Percentiles rank a stretch among this genome's conserved stretches.
phyloP scores from a whole-genome alignment of 2,329 filamentous ascomycete genomes.

The Blumeria hordei region DNA sequence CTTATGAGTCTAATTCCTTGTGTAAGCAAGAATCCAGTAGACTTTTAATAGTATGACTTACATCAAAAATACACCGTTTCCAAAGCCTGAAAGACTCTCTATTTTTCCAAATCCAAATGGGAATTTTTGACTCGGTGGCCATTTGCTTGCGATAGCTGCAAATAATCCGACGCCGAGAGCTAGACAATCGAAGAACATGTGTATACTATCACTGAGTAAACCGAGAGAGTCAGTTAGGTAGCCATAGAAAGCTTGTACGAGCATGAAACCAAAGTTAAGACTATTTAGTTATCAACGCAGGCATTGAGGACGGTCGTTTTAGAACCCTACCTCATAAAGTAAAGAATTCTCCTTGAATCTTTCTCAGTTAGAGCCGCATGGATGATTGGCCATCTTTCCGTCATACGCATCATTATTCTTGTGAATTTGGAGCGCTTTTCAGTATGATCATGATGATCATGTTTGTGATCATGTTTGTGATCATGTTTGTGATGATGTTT shows the following conservation, averaged over 20 bases:
- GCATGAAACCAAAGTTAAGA: conserved; percentile 87
- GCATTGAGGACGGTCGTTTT: neutral
- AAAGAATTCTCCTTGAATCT: conserved; percentile 85
- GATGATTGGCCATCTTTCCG: conserved; percentile 49
- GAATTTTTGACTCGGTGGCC: conserved; percentile 71
- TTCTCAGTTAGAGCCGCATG: conserved; percentile 74
- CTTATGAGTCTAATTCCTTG: conserved; percentile 48
- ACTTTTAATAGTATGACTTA: conserved; percentile 19
- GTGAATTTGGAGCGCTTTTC: conserved; percentile 43
- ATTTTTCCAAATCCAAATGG: conserved; percentile 95
- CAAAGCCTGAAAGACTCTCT: conserved; percentile 86
- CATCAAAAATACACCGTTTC: conserved; percentile 87
- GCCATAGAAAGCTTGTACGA: conserved; percentile 81
- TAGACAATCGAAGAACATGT: conserved; percentile 98
- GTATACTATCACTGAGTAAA: conserved; percentile 88
- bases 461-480: conserved; percentile 7
- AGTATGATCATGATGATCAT: conserved; percentile 10
- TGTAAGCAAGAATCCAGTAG: neutral
- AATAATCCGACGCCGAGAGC: conserved; percentile 75
- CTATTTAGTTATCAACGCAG: conserved; percentile 20
- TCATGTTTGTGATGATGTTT: conserved; percentile 8
- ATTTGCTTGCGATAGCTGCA: conserved; percentile 87
- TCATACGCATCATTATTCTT: conserved; percentile 42
- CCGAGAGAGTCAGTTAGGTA: conserved; percentile 83
- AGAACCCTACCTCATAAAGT: conserved; percentile 61